Percentiles rank a stretch among this genome's conserved stretches.
Evolutionary conservation across 371 early-diverging fungal species (phyloP).

Genomic region (Mortierella sp.): DNA sequence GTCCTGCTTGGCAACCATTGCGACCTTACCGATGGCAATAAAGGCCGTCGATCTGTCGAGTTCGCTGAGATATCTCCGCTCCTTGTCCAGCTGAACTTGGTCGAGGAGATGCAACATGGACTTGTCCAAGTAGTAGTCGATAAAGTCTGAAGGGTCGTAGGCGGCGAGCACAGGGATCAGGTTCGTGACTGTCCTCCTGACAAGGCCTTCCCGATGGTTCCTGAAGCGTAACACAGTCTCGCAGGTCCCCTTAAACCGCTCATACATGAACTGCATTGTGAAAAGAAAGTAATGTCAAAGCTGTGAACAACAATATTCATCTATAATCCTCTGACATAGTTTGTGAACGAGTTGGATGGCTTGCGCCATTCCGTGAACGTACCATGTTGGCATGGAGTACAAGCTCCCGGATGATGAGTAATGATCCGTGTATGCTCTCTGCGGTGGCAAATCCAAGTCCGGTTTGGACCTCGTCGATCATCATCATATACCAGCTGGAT

Average conservation of each 20-base stretch:
- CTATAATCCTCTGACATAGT: no score
- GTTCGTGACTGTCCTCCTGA: conserved; percentile 89
- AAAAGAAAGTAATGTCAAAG: background rate
- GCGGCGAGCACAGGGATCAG: conserved; percentile 88
- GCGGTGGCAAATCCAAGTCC: conserved; percentile 78
- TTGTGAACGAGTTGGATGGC: background rate
- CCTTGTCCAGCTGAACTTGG: conserved; percentile 83
- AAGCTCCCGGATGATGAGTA: conserved; percentile 87
- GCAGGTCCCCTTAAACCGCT: conserved; percentile 83
- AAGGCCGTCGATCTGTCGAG: conserved; percentile 71
- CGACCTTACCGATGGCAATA: conserved; percentile 88
- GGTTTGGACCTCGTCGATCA: conserved; percentile 85
- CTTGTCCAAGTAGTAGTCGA: conserved; percentile 75
- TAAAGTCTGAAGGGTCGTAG: conserved; percentile 86
- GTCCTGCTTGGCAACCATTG: conserved; percentile 83
- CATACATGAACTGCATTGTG: conserved; percentile 76
- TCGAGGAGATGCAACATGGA: conserved; percentile 84
- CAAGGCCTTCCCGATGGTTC: conserved; percentile 85
- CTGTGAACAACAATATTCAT: no score
- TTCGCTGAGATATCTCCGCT: conserved; percentile 59
- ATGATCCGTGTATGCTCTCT: conserved; percentile 91
- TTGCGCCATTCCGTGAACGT: background rate
- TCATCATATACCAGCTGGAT: conserved; percentile 80
- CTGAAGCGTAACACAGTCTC: conserved; percentile 83
- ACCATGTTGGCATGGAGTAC: conserved; percentile 84